Conservation (phyloP, 1,284 basidiomycete genomes). For the Cutaneotrichosporon cutaneum region DNA sequence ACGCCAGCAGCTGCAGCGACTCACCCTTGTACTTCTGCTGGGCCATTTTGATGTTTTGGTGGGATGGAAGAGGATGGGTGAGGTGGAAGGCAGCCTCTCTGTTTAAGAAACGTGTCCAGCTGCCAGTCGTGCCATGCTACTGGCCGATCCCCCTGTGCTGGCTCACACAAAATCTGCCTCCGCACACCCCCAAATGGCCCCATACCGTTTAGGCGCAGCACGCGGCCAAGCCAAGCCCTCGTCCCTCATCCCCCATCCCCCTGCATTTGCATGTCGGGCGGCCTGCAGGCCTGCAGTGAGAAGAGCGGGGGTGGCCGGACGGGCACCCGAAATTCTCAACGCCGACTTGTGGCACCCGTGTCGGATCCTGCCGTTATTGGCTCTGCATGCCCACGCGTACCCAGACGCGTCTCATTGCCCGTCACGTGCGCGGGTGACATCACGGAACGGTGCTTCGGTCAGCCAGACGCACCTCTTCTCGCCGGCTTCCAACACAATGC, state of each 20-base stretch:
- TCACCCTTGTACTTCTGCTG: constrained; percentile 17
- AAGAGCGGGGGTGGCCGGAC: background rate
- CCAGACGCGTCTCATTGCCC: too few relatives aligned
- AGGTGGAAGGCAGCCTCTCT: background rate
- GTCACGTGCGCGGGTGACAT: too few relatives aligned
- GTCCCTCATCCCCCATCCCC: background rate
- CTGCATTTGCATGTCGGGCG: background rate
- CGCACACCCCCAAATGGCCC: background rate
- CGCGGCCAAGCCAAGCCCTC: background rate
- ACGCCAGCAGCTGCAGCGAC: too few relatives aligned
- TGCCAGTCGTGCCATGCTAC: background rate
- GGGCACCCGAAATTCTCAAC: background rate
- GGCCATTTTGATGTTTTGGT: constrained; percentile 24
- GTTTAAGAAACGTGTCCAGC: constrained; percentile 1
- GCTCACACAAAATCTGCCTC: constrained; percentile 1
- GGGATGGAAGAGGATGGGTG: constrained; percentile 14
- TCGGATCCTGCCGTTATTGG: too few relatives aligned
- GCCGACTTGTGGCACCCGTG: background rate
- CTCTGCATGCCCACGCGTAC: too few relatives aligned
- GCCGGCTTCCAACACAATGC: too few relatives aligned
- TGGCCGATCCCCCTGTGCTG: too few relatives aligned
- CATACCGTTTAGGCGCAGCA: background rate
- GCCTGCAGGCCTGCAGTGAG: too few relatives aligned
- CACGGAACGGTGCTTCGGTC: too few relatives aligned
- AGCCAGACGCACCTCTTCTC: too few relatives aligned